Conservation (phyloP, 2,329 filamentous ascomycete species). For the Aspergillus pseudoviridinutans region DNA sequence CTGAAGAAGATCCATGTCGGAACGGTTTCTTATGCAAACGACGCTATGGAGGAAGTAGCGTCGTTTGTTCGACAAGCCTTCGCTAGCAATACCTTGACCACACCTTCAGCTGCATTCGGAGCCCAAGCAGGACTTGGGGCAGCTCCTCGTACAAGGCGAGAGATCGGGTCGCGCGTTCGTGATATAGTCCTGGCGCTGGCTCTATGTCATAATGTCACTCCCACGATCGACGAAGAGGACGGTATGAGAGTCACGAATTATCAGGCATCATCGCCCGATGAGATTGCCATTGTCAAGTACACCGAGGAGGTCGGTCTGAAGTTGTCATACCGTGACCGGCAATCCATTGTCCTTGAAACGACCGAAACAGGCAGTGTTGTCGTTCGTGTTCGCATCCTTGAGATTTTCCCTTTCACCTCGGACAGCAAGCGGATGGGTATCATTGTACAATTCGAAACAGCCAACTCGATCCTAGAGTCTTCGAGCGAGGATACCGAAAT, state of each 20-base stretch:
- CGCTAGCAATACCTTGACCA: conserved; percentile 57
- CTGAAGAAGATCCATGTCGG: conserved; percentile 98
- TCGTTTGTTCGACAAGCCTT: conserved; percentile 85
- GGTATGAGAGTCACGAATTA: conserved; percentile 77
- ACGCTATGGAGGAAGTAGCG: conserved; percentile 96
- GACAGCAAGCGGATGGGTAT: conserved; percentile 99
- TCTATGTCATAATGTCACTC: conserved; percentile 95
- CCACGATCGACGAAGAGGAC: conserved; percentile 77
- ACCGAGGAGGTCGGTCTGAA: conserved; percentile 88
- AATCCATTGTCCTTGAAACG: conserved; percentile 76
- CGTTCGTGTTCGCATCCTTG: conserved; percentile 82
- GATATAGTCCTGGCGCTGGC: conserved; percentile 90
- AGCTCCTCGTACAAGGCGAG: conserved; percentile 78
- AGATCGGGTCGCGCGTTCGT: conserved; percentile 88
- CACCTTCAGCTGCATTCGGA: conserved; percentile 68
- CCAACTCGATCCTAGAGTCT: conserved; percentile 47
- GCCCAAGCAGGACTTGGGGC: conserved; percentile 54
- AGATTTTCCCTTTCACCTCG: conserved; percentile 95
- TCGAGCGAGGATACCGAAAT: conserved; percentile 67
- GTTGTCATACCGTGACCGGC: conserved; percentile 79
- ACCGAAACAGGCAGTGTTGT: conserved; percentile 68
- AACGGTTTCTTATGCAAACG: conserved; percentile 95
- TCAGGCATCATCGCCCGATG: conserved; percentile 94
- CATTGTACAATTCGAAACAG: conserved; percentile 77
- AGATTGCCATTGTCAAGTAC: conserved; percentile 96